A percentile compares a stretch with the other conserved stretches of the same genome.
These are phyloP conservation scores for Hypericum perforatum DNA, from an alignment of 345 rosid species.

Conservation along the genomic window DNA sequence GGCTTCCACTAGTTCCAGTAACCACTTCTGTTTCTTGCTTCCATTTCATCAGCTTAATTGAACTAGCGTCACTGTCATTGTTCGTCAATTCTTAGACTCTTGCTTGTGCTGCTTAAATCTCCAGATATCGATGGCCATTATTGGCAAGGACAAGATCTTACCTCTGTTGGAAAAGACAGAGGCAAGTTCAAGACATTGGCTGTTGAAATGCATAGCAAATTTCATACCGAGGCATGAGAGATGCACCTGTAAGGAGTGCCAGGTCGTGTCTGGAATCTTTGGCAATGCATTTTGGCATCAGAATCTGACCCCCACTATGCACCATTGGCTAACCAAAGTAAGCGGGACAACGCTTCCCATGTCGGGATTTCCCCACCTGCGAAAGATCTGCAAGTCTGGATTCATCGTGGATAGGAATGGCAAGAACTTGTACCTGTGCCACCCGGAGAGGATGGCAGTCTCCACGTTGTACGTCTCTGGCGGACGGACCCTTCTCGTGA, in stretches of 20 bases:
- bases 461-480: conserved; percentile 35
- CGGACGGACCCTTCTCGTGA: conserved; percentile 23
- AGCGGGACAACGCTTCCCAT: conserved; percentile 25
- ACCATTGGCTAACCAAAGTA: conserved; percentile 27
- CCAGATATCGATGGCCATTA: conserved; percentile 32
- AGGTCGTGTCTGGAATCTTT: conserved; percentile 35
- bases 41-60: too few species aligned
- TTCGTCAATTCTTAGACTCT: neutral
- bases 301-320: conserved; percentile 26
- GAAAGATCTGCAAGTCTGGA: conserved; percentile 34
- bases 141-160: conserved; percentile 22
- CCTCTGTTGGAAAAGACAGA: conserved; percentile 19
- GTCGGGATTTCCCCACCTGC: conserved; percentile 35
- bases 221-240: conserved; percentile 30
- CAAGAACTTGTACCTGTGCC: conserved; percentile 24
- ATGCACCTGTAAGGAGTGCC: conserved; percentile 29
- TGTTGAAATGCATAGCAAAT: conserved; percentile 20
- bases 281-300: conserved; percentile 39
- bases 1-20: conserved; percentile 37
- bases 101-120: conserved; percentile 2
- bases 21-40: conserved; percentile 2
- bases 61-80: too few species aligned
- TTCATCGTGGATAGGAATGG: conserved; percentile 29
- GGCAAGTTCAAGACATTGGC: conserved; percentile 16
- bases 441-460: conserved; percentile 30